Conservation (phyloP, 148 eudicot genomes). For the Dianthus caryophyllus region DNA sequence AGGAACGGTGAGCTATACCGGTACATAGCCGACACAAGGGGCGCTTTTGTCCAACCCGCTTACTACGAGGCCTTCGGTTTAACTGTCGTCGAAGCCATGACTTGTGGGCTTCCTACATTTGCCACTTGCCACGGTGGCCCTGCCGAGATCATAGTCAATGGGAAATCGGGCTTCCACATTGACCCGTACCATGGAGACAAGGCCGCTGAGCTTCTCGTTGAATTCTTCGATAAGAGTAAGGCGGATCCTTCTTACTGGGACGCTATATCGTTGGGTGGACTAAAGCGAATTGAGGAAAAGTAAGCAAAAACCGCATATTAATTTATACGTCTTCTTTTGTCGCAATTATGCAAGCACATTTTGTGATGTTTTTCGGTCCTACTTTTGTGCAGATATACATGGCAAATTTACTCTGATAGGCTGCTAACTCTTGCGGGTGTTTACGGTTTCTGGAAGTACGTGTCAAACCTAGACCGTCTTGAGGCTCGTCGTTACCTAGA, state of each 20-base stretch:
- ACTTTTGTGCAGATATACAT: conserved; percentile 55
- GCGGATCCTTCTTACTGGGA: conserved; percentile 83
- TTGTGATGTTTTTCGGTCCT: not conserved
- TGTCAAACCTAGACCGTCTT: conserved; percentile 80
- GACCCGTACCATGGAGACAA: conserved; percentile 96
- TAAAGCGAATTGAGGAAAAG: conserved; percentile 84
- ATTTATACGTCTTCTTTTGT: not conserved
- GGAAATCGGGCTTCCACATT: conserved; percentile 90
- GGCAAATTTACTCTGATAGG: conserved; percentile 91
- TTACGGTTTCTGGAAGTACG: conserved; percentile 98
- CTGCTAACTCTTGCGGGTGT: conserved; percentile 87
- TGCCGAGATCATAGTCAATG: conserved; percentile 89
- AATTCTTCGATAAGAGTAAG: conserved; percentile 68
- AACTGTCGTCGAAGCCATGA: conserved; percentile 97
- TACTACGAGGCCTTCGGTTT: conserved; percentile 92
- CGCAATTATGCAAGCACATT: no score
- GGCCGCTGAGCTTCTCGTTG: conserved; percentile 64
- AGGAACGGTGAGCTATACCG: conserved; percentile 96
- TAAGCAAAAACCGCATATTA: conserved; percentile 28
- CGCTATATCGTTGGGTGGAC: conserved; percentile 67
- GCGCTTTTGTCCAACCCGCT: conserved; percentile 91
- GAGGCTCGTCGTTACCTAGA: conserved; percentile 93
- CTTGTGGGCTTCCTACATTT: conserved; percentile 91
- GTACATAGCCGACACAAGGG: conserved; percentile 76
- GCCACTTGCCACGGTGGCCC: conserved; percentile 95